Evolutionary conservation across 768 basidiomycete genomes (phyloP), one percentile per base, ranked within the genome.

Genomic region (Tubosaeta sp.): DNA sequence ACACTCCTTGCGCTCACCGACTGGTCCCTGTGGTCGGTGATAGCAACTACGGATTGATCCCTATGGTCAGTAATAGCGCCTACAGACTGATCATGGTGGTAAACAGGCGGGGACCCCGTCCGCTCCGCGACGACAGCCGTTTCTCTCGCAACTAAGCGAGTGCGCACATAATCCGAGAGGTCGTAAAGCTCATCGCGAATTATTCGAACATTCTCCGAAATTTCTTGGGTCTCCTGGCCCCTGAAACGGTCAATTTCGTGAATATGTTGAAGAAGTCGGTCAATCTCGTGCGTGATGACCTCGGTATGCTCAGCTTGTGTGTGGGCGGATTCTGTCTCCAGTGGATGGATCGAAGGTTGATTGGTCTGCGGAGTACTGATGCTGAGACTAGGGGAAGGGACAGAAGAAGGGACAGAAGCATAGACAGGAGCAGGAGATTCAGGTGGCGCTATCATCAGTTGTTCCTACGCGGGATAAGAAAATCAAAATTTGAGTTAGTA

Each of bases 141-240:
- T 51, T 62, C 57, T 46, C 56, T 56, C 50, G 46, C 58, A 13
- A 64, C 56, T 32, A 67, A 31, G 64, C 53, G 74, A 16, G 73
- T 75, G 52, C 76, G 81, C 16, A 86, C 66, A 54, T 75, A 79
- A 27, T 80, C 72, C 0, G 83, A 78, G 11, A 94, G 73, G 42
- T 84, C 81, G 12, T 74, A 75, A 3, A 95, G 71, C 57, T 88
- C 84, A 34, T 84, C 75, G 52, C 86, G 79, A 35, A 97, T 80
- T 0, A 82, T 79, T 47, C 79, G 79, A 5, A 95, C 74, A 61
- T 87, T 84, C 43, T 81, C 82, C 1, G 78, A 75, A 8, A 94
- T 63, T 14, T 84, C 84, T 26, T 79, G 74, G 29, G 76, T 79
- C 57, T 94, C 88, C 3, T 79, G 74, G 0, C 81, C 84, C 48